phyloP scores from a whole-genome alignment of 2,329 filamentous ascomycete species.

The Lizonia empirigonia region DNA sequence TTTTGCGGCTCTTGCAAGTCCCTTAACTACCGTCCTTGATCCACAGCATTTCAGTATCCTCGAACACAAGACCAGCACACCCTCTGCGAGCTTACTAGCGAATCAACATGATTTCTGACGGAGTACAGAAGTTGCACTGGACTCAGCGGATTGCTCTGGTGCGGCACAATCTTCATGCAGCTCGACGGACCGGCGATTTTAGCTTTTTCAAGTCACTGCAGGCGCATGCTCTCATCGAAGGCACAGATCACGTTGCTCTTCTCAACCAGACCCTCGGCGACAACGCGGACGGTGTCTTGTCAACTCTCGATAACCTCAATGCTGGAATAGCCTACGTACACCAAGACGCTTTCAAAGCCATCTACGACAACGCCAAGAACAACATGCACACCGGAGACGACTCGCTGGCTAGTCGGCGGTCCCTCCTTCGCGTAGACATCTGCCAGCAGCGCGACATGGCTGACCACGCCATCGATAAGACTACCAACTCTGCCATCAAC shows the following conservation, averaged over 20 bases:
- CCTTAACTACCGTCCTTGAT: not conserved
- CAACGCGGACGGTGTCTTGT: slow-evolving; percentile 51
- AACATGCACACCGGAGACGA: slow-evolving; percentile 41
- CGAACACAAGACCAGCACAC: not conserved
- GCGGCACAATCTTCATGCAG: slow-evolving; percentile 53
- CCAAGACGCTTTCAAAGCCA: slow-evolving; percentile 54
- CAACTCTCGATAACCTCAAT: slow-evolving; percentile 55
- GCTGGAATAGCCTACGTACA: slow-evolving; percentile 53
- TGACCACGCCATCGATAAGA: slow-evolving; percentile 55
- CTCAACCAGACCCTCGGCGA: slow-evolving; percentile 49
- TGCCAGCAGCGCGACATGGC: slow-evolving; percentile 54
- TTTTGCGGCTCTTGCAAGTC: not conserved
- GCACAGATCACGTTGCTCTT: slow-evolving; percentile 53
- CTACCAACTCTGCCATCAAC: slow-evolving; percentile 51
- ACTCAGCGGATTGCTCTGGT: slow-evolving; percentile 54
- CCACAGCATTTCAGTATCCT: not conserved
- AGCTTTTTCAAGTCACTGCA: slow-evolving; percentile 56
- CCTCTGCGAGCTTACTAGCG: not conserved
- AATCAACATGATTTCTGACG: slow-evolving; percentile 23
- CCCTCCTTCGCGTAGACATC: slow-evolving; percentile 52
- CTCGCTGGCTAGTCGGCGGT: slow-evolving; percentile 33
- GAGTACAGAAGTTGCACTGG: slow-evolving; percentile 51
- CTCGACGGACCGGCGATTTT: slow-evolving; percentile 53
- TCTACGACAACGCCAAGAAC: slow-evolving; percentile 52
- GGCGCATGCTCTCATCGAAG: slow-evolving; percentile 51